Base-by-base conservation (phyloP, 805 yeast species). In the Grigorovia jiainica region DNA sequence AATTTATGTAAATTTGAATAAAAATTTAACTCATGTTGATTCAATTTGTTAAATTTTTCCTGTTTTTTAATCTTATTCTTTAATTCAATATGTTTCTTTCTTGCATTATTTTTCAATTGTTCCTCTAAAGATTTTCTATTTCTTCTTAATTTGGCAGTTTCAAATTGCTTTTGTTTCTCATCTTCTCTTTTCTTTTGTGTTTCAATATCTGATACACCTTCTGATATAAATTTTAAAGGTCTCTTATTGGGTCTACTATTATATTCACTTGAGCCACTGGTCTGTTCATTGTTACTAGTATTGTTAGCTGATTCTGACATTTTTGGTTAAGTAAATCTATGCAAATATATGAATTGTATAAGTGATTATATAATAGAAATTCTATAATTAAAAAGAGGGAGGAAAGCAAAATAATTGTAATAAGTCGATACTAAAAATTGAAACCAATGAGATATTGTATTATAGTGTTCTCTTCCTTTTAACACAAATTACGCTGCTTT, bases 11-110 rank as follows among this genome's bases (percentile, higher is more conserved):
- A 17, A 3, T 39, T 34, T 16, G 48, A 36, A 33, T 47, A 50
- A 41, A 45, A 55, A 2, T 47, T 48, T 8, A 58, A 35, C 38
- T 59, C 63, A 3, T 47, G 47, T 16, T 41, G 38, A 36, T 48
- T 55, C 38, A 59, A 43, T 35, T 60, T 48, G 38, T 57, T 60
- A 40, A 58, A 53, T n/a, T 54, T 47, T 35, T 60, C 62, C 11
- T 50, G 45, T 21, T 58, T 52, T 38, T 47, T 48, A 11, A 56
- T 56, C 10, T 43, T 40, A 2, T 43, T 47, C 24, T 47, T 56
- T 30, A 50, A 53, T 33, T 53, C 52, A 35, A 45, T 50, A 40
- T 57, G 59, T 36, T 55, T 59, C 20, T 42, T 45, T 18, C 53
- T 54, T 0, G 63, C 60, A 44, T 53, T 57, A 3, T 47, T 43